Evolutionary conservation across 1,139 yeast genomes (phyloP).

Genomic region (Citeromyces hawaiiensis): DNA sequence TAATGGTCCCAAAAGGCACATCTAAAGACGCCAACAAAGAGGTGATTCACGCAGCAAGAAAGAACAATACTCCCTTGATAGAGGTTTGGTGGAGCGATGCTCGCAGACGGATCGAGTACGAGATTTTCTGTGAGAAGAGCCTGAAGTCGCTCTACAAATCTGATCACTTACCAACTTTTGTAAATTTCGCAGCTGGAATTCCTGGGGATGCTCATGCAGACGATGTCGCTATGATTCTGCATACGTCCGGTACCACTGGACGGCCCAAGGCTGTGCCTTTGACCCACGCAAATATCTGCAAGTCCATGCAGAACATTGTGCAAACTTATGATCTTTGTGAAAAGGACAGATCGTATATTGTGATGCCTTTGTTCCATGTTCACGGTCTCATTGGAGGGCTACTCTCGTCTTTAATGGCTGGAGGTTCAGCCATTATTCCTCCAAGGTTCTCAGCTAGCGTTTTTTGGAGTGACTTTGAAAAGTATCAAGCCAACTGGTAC

Average conservation of each 20-base stretch:
- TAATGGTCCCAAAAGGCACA: constrained; percentile 42
- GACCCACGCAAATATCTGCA: constrained; percentile 44
- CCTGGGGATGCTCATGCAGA: constrained; percentile 29
- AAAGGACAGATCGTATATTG: constrained; percentile 40
- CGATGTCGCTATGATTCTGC: constrained; percentile 48
- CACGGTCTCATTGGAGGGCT: constrained; percentile 57
- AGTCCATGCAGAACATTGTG: constrained; percentile 41
- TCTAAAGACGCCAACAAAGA: constrained; percentile 16
- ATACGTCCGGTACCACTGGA: constrained; percentile 64
- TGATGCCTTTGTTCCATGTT: constrained; percentile 66
- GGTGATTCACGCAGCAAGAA: constrained; percentile 35
- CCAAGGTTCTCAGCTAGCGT: constrained; percentile 38
- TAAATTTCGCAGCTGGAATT: constrained; percentile 13
- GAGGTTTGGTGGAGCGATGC: constrained; percentile 32
- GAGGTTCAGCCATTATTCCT: constrained; percentile 50
- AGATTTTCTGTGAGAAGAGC: constrained; percentile 19
- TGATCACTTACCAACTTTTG: constrained; percentile 14
- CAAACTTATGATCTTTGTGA: constrained; percentile 36
- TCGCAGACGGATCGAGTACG: constrained; percentile 25
- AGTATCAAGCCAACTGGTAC: constrained; percentile 45
- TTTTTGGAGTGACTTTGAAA: constrained; percentile 44
- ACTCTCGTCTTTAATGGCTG: constrained; percentile 41
- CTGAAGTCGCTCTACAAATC: constrained; percentile 11
- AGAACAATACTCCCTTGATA: constrained; percentile 29
- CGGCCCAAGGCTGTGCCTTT: constrained; percentile 62